phyloP scores from a whole-genome alignment of 2,329 filamentous ascomycete species.

The Cladobotryum protrusum region DNA sequence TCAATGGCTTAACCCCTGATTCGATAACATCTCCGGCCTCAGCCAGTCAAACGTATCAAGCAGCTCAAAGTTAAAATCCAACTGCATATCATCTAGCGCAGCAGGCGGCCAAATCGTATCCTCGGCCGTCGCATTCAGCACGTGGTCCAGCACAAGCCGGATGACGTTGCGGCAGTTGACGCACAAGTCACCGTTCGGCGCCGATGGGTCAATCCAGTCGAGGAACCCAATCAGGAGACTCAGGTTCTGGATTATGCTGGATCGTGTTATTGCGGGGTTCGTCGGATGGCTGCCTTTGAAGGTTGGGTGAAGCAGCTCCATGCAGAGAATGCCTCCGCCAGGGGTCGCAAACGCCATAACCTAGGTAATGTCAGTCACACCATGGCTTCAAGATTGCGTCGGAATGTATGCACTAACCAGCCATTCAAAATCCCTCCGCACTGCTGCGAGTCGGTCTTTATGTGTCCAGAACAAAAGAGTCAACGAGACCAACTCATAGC shows the following conservation, averaged over 20 bases:
- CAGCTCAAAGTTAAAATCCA: conserved; percentile 35
- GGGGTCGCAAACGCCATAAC: conserved; percentile 46
- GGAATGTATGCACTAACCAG: conserved; percentile 32
- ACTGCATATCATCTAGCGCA: conserved; percentile 12
- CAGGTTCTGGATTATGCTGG: conserved; percentile 45
- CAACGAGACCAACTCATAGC: conserved; percentile 41
- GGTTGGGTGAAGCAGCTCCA: conserved; percentile 42
- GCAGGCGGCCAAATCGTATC: conserved; percentile 12
- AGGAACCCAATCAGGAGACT: conserved; percentile 46
- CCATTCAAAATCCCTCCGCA: conserved; percentile 43
- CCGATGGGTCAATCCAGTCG: conserved; percentile 43
- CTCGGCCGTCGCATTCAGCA: conserved; percentile 34
- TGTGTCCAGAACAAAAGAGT: conserved; percentile 45
- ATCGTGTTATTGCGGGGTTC: conserved; percentile 34
- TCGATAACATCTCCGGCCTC: conserved; percentile 13
- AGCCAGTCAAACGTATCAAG: conserved; percentile 38
- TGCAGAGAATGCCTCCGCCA: conserved; percentile 43
- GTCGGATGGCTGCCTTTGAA: conserved; percentile 27
- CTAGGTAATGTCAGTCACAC: conserved; percentile 19
- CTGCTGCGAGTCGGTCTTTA: conserved; percentile 36
- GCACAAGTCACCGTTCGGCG: conserved; percentile 44
- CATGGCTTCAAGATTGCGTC: neutral
- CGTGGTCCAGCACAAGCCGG: conserved; percentile 43
- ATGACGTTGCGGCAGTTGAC: conserved; percentile 41
- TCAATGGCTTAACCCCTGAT: no score